A percentile compares a stretch with the other conserved stretches of the same genome.
Conservation (phyloP, 164 flowering plant species). For the Akebia trifoliata region DNA sequence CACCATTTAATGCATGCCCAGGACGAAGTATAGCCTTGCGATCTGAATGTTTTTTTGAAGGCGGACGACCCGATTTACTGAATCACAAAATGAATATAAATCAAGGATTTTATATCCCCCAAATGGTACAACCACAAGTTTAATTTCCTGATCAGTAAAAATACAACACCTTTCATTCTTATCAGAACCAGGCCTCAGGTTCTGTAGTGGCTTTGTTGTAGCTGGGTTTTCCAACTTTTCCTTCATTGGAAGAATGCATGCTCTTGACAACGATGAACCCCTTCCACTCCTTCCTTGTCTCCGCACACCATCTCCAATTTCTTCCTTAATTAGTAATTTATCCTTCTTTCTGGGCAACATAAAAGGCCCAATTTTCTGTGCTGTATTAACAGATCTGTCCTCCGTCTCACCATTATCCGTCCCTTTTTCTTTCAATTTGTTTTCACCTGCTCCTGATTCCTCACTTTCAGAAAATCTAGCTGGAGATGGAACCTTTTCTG, state of each 20-base stretch:
- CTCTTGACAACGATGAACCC: slow-evolving; percentile 46
- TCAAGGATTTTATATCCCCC: background rate
- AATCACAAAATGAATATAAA: slow-evolving; percentile 9
- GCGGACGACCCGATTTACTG: slow-evolving; percentile 82
- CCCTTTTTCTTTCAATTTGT: slow-evolving; percentile 46
- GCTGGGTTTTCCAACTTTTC: slow-evolving; percentile 55
- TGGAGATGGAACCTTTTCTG: slow-evolving; percentile 61
- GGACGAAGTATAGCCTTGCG: slow-evolving; percentile 54
- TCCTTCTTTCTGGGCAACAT: slow-evolving; percentile 43
- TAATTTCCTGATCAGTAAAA: background rate
- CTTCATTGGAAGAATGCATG: slow-evolving; percentile 34
- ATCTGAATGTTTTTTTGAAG: slow-evolving; percentile 59
- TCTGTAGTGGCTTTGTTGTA: slow-evolving; percentile 48
- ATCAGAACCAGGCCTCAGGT: slow-evolving; percentile 40
- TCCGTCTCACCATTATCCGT: slow-evolving; percentile 32
- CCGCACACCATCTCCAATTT: slow-evolving; percentile 59
- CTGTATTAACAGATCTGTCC: slow-evolving; percentile 28
- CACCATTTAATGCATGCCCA: slow-evolving; percentile 34
- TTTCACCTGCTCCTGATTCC: slow-evolving; percentile 73
- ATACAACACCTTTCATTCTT: slow-evolving; percentile 64
- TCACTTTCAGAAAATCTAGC: slow-evolving; percentile 83
- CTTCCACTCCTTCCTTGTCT: slow-evolving; percentile 85
- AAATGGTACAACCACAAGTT: background rate
- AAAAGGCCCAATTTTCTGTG: slow-evolving; percentile 37
- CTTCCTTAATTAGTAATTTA: slow-evolving; percentile 47